Base-by-base conservation (phyloP, 768 basidiomycete genomes). In the Leucocoprinus leucothites region DNA sequence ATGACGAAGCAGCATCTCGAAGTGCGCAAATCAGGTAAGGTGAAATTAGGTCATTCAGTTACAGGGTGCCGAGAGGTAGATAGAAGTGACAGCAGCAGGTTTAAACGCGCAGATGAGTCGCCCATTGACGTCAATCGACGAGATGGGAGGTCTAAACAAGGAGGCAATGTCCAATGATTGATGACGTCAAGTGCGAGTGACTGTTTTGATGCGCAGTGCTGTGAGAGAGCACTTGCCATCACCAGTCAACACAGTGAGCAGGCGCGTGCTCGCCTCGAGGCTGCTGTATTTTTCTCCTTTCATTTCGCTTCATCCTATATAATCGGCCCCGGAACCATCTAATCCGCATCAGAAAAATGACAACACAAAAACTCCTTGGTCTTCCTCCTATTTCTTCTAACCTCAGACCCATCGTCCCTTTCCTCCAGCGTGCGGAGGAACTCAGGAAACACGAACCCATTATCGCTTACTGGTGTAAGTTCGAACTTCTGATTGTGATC, bases 381-480 rank as follows among this genome's bases (percentile, higher is more conserved):
- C 71, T 89, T 11, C 85, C 87, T n/a, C 74, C 82, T 38, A 56
- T 86, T 43, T 78, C 87, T 0, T 58, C 74, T 36, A 76, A 79
- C 45, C 83, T 91, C 67, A 90, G 86, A 64, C 58, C 82, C 22
- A 80, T 94, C 53, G 65, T 84, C 3, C 89, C 94, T 1, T 96
- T 82, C 69, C 77, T 98, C 18, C 93, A 95, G 64, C 84, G 97
- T 48, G 91, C 97, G 0, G 84, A 92, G 56, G 97, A 99, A 68
- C 78, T 98, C 62, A 83, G 80, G 49, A 73, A 73, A 13, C 83
- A 88, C 59, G 94, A 99, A 54, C 91, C 92, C 4, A 76, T 95
- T 50, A 84, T 98, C 65, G 82, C 91, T 3, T 98, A 98, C 67
- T 99, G 96, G 95, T 95, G 96, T 96, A 70, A 61, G 91, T 22